These are phyloP conservation scores for Alternaria postmessia DNA, from an alignment of 2,329 filamentous ascomycete genomes.

Conservation along the genomic window DNA sequence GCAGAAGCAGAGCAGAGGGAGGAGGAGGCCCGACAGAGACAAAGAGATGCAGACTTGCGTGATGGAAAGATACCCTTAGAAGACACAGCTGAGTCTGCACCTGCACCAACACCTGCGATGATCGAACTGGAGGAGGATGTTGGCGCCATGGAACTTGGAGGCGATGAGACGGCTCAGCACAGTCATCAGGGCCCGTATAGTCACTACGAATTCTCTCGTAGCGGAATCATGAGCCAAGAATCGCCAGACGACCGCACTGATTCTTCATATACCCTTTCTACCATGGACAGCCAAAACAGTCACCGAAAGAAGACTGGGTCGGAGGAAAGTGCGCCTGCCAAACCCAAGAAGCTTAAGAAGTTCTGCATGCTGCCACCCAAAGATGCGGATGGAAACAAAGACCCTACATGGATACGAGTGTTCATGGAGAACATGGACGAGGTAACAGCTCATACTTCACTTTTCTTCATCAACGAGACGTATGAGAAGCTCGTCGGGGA, in stretches of 20 bases:
- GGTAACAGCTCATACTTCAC: slow-evolving; percentile 81
- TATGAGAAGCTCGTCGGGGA: slow-evolving; percentile 82
- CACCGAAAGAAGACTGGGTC: background rate
- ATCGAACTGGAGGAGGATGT: slow-evolving; percentile 31
- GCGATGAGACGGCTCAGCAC: slow-evolving; percentile 3
- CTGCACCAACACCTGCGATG: slow-evolving; percentile 8
- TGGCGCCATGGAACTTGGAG: slow-evolving; percentile 31
- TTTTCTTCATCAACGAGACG: slow-evolving; percentile 77
- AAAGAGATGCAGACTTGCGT: slow-evolving; percentile 13
- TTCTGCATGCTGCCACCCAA: slow-evolving; percentile 78
- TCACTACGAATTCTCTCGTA: slow-evolving; percentile 44
- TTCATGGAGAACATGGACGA: slow-evolving; percentile 86
- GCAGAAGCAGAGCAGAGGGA: slow-evolving; percentile 15
- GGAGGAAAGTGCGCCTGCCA: slow-evolving; percentile 29
- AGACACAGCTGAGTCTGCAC: slow-evolving; percentile 4
- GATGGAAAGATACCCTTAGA: slow-evolving; percentile 19
- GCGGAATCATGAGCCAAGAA: slow-evolving; percentile 38
- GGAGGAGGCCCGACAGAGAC: slow-evolving; percentile 25
- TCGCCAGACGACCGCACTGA: slow-evolving; percentile 32
- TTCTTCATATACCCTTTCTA: slow-evolving; percentile 32
- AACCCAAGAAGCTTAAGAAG: slow-evolving; percentile 68
- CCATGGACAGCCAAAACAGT: slow-evolving; percentile 25
- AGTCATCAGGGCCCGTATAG: slow-evolving; percentile 27
- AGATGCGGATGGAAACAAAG: slow-evolving; percentile 64
- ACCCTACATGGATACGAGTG: slow-evolving; percentile 78